Conservation (phyloP, 1,139 yeast species). For the Yamadazyma aaseri region DNA sequence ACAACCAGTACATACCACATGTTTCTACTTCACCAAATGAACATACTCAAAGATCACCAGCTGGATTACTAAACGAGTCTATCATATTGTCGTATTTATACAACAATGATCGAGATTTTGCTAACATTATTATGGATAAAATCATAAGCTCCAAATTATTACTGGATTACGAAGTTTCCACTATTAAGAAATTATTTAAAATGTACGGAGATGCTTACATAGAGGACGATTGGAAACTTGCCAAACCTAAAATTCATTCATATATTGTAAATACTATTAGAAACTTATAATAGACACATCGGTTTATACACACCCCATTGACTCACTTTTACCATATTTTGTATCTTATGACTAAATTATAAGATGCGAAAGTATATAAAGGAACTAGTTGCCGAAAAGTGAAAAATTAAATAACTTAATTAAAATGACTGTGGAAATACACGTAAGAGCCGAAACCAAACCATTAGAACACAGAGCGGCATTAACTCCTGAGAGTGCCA, state of each 20-base stretch:
- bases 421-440: slow-evolving; percentile 33
- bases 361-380: background rate
- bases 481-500: slow-evolving; percentile 86
- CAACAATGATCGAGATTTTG: slow-evolving; percentile 59
- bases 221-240: slow-evolving; percentile 33
- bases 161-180: slow-evolving; percentile 42
- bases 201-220: slow-evolving; percentile 55
- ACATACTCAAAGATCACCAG: slow-evolving; percentile 35
- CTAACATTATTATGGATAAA: slow-evolving; percentile 58
- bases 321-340: too few species aligned
- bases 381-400: background rate
- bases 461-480: slow-evolving; percentile 98
- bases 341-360: slow-evolving; percentile 7
- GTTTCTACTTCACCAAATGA: slow-evolving; percentile 38
- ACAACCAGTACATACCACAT: slow-evolving; percentile 47
- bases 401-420: slow-evolving; percentile 1
- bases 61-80: slow-evolving; percentile 54
- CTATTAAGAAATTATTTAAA: slow-evolving; percentile 48
- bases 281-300: slow-evolving; percentile 8
- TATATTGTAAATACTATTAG: slow-evolving; percentile 11
- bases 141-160: slow-evolving; percentile 46
- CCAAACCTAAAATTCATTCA: slow-evolving; percentile 20
- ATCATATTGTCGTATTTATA: slow-evolving; percentile 49
- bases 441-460: slow-evolving; percentile 94
- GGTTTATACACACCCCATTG: background rate